Percentiles rank a stretch among this genome's conserved stretches.
Conservation (phyloP, 768 basidiomycete genomes). For the Coprinopsis strossmayeri region DNA sequence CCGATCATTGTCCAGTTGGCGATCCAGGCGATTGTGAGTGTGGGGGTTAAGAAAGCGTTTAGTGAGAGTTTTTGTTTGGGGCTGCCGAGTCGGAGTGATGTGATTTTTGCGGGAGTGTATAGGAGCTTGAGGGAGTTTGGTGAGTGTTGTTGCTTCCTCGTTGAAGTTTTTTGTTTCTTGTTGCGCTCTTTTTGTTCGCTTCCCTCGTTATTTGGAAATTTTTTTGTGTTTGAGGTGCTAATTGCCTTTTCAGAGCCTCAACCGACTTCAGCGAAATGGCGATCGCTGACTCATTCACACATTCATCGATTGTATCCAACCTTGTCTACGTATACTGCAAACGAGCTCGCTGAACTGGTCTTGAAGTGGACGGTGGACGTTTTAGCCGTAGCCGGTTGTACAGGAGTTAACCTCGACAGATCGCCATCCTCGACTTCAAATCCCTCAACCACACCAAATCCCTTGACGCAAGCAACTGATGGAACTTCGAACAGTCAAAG, state of each 20-base stretch:
- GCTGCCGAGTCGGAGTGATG: constrained; percentile 63
- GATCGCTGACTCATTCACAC: constrained; percentile 63
- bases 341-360: constrained; percentile 70
- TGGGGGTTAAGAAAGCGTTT: constrained; percentile 60
- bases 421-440: constrained; percentile 18
- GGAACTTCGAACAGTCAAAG: too few species aligned
- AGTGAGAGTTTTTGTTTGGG: constrained; percentile 72
- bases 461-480: constrained; percentile 15
- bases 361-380: constrained; percentile 67
- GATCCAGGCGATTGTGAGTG: constrained; percentile 62
- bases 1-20: constrained; percentile 73
- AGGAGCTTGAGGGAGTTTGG: constrained; percentile 9
- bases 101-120: constrained; percentile 56
- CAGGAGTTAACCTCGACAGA: constrained; percentile 20
- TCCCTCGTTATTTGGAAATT: too few species aligned
- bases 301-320: constrained; percentile 65
- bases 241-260: constrained; percentile 50
- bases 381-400: constrained; percentile 56
- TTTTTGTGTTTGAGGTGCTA: neutral
- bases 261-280: constrained; percentile 73
- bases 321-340: constrained; percentile 57
- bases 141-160: constrained; percentile 5
- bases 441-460: constrained; percentile 18
- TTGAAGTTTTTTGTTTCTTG: too few species aligned
- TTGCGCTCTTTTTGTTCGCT: too few species aligned